Evolutionary conservation across 2,329 filamentous ascomycete genomes (phyloP).

Genomic region (Exophiala bonariae): DNA sequence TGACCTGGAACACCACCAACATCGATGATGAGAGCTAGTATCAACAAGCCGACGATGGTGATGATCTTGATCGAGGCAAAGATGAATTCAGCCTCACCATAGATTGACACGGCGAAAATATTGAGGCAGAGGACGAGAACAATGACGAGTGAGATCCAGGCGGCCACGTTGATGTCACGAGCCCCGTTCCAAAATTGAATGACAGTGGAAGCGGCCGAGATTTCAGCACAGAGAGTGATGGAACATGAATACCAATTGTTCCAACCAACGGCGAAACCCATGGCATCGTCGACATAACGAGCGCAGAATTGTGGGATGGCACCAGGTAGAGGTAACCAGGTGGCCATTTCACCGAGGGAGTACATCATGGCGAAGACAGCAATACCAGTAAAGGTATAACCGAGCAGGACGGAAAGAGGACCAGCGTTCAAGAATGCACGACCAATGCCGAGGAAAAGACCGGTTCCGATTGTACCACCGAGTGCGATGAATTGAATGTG

Average conservation of each 20-base stretch:
- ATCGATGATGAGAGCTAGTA: conserved; percentile 52
- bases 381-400: conserved; percentile 35
- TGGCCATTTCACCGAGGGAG: conserved; percentile 47
- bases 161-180: conserved; percentile 33
- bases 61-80: conserved; percentile 53
- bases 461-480: conserved; percentile 40
- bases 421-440: conserved; percentile 36
- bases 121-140: conserved; percentile 57
- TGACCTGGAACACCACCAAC: conserved; percentile 47
- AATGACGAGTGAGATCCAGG: conserved; percentile 28
- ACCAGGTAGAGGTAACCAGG: conserved; percentile 42
- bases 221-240: conserved; percentile 52
- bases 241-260: conserved; percentile 49
- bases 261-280: conserved; percentile 49
- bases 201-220: conserved; percentile 63
- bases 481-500: conserved; percentile 41
- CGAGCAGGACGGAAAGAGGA: conserved; percentile 38
- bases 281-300: conserved; percentile 43
- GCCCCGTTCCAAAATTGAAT: conserved; percentile 60
- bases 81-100: conserved; percentile 45
- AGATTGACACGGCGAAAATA: conserved; percentile 58
- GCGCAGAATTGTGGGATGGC: conserved; percentile 42
- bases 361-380: conserved; percentile 30
- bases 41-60: conserved; percentile 51
- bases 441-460: conserved; percentile 40